Evolutionary conservation across 805 yeast genomes (phyloP).

Genomic region (Candida ulmi): DNA sequence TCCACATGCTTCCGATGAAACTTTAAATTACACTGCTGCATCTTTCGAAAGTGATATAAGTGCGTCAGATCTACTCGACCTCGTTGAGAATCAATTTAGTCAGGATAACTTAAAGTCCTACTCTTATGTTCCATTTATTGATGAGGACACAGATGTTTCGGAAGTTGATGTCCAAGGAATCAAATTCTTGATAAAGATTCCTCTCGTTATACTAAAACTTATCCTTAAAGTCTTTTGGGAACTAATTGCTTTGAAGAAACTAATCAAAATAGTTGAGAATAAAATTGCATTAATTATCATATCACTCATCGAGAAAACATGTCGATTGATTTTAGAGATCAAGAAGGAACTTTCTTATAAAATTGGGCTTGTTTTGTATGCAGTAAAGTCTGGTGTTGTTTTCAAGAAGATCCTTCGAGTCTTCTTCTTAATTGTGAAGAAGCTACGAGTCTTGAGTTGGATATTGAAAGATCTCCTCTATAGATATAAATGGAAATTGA

Average conservation of each 20-base stretch:
- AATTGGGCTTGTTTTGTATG: constrained; percentile 7
- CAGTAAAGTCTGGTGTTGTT: constrained; percentile 9
- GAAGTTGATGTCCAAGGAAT: too few species aligned
- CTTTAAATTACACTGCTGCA: neutral
- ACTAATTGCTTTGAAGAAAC: constrained; percentile 14
- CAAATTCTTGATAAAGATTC: too few species aligned
- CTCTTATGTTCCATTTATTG: too few species aligned
- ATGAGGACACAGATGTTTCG: too few species aligned
- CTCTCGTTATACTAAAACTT: constrained; percentile 9
- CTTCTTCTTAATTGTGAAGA: constrained; percentile 11
- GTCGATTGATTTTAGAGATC: constrained; percentile 1
- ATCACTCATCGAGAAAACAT: too few species aligned
- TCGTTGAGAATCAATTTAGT: too few species aligned
- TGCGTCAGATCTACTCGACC: too few species aligned
- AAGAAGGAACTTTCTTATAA: constrained; percentile 11
- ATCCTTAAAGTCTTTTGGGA: constrained; percentile 14
- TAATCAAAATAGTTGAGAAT: constrained; percentile 12
- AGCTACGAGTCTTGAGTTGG: constrained; percentile 16
- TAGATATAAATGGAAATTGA: constrained; percentile 18
- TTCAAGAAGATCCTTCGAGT: constrained; percentile 11
- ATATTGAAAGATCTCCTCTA: constrained; percentile 16
- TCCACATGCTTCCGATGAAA: constrained; percentile 1
- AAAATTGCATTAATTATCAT: constrained; percentile 8
- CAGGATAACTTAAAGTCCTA: too few species aligned
- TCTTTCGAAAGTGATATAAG: too few species aligned